Conservation (phyloP, 768 basidiomycete genomes). For the Tricholoma terreum region DNA sequence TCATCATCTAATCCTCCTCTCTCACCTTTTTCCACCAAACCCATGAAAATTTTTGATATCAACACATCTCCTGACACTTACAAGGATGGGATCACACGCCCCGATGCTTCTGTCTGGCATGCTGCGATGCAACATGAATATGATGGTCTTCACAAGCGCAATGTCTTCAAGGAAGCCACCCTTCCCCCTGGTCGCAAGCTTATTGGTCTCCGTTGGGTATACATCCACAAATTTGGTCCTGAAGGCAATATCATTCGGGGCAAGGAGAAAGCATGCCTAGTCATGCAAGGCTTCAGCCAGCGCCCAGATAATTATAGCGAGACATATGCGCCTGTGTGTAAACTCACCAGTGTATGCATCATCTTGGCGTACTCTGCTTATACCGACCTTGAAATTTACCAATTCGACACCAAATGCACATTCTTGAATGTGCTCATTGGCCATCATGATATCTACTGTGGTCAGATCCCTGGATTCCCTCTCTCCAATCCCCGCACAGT, state of each 20-base stretch:
- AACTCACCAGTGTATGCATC: conserved; percentile 20
- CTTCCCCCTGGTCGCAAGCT: no score
- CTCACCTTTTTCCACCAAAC: no score
- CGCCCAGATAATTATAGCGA: no score
- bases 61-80: neutral
- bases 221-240: conserved; percentile 37
- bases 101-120: no score
- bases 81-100: neutral
- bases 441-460: no score
- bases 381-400: no score
- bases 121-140: no score
- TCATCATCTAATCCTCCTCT: neutral
- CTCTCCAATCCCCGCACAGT: conserved; percentile 8
- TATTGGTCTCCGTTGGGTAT: no score
- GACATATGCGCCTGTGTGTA: no score
- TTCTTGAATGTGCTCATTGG: conserved; percentile 25
- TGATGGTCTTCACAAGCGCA: neutral
- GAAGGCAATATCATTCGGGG: conserved; percentile 29
- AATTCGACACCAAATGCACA: conserved; percentile 29
- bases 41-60: neutral
- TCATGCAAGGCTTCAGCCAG: conserved; percentile 26
- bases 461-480: no score
- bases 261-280: conserved; percentile 26
- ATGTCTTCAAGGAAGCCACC: neutral
- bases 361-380: conserved; percentile 27